phyloP scores from a whole-genome alignment of 768 basidiomycete species.

The Candolleomyces eurysporus region DNA sequence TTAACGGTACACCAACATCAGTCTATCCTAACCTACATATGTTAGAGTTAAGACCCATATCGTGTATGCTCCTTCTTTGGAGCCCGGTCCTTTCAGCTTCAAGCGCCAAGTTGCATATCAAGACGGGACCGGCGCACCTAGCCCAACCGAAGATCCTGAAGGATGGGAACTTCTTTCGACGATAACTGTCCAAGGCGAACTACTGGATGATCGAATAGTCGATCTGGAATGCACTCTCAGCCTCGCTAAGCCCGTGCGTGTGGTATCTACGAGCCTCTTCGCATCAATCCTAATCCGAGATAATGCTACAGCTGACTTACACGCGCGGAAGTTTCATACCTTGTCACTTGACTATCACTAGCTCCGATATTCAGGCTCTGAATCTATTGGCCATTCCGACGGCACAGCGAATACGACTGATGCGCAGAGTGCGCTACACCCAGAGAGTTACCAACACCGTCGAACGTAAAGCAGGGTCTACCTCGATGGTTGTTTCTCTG shows the following conservation, averaged over 20 bases:
- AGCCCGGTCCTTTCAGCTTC: conserved; percentile 20
- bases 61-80: conserved; percentile 22
- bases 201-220: conserved; percentile 15
- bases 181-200: conserved; percentile 10
- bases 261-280: background rate
- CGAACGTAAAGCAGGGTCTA: background rate
- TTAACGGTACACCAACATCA: background rate
- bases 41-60: conserved; percentile 17
- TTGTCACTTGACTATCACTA: background rate
- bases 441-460: background rate
- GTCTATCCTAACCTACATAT: background rate
- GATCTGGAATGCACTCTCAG: conserved; percentile 13
- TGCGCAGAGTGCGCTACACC: background rate
- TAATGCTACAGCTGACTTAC: background rate
- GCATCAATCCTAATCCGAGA: background rate
- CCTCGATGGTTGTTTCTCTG: no score
- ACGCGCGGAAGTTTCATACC: background rate
- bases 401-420: background rate
- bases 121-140: conserved; percentile 17
- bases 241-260: background rate
- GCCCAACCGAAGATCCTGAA: conserved; percentile 22
- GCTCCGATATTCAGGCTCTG: background rate
- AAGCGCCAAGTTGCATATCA: conserved; percentile 14
- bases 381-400: background rate
- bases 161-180: conserved; percentile 23